These are phyloP conservation scores for Cordyceps tenuipes DNA, from an alignment of 2,329 filamentous ascomycete species.

Conservation along the genomic window DNA sequence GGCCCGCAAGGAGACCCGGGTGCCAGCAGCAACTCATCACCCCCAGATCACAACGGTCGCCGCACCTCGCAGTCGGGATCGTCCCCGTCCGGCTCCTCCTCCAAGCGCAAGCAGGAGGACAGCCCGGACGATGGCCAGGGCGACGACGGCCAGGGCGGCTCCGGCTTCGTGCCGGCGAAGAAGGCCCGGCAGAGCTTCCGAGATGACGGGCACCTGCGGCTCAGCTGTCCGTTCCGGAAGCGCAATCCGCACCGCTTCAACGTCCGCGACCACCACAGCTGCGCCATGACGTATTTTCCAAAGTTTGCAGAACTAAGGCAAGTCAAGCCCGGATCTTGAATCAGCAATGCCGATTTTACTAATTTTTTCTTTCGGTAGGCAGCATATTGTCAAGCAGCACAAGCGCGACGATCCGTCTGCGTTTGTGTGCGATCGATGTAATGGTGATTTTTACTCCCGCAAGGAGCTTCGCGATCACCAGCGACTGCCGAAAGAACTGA, in stretches of 20 bases:
- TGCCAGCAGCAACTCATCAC: neutral
- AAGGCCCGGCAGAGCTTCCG: constrained; percentile 23
- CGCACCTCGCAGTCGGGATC: neutral
- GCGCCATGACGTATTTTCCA: constrained; percentile 35
- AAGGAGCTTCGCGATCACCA: constrained; percentile 33
- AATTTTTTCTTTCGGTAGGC: constrained; percentile 20
- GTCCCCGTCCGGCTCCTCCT: constrained; percentile 12
- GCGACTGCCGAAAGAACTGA: constrained; percentile 30
- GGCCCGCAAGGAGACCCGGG: neutral
- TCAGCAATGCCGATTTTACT: neutral
- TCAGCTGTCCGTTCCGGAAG: constrained; percentile 37
- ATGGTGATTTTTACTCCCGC: constrained; percentile 28
- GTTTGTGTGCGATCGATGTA: constrained; percentile 33
- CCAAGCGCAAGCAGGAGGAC: constrained; percentile 17
- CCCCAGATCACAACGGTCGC: neutral
- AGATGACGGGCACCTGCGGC: constrained; percentile 30
- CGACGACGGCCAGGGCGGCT: constrained; percentile 20
- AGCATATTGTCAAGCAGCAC: constrained; percentile 36
- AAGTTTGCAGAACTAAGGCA: constrained; percentile 34
- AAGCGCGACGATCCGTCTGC: constrained; percentile 33
- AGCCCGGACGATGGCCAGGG: constrained; percentile 28
- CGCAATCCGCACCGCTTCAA: constrained; percentile 38
- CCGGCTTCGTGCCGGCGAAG: constrained; percentile 22
- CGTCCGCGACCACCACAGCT: constrained; percentile 36
- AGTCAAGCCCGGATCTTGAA: neutral